Evolutionary conservation across 2,329 filamentous ascomycete genomes (phyloP), one percentile per base, ranked within the genome.

Genomic region (Trichoderma endophyticum): DNA sequence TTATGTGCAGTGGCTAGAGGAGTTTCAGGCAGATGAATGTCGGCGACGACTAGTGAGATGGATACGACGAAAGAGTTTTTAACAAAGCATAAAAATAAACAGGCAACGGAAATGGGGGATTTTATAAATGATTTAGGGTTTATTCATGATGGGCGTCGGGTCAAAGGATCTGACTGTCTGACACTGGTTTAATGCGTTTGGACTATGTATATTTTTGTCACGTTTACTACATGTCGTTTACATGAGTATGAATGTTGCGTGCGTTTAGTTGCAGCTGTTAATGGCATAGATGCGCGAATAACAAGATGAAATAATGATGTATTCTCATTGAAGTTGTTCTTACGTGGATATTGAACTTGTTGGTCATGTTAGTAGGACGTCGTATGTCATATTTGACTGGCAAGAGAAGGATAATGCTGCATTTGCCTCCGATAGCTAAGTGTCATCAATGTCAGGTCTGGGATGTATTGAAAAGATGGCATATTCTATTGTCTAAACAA

Each of bases 1-100:
- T 97, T 75, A 98, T 99, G 96, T 99, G 96, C 90, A 97, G 93
- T 83, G 95, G 95, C 86, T 98, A 88, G 82, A 64, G 12, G 48
- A 26, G 18, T 43, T 8, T 21, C 12, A 39, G 11, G n/a, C 14
- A 59, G 30, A 21, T 51, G 34, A 48, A 28, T 24, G 56, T 57
- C 18, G n/a, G 24, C 78, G 78, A 81, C 72, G 60, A 75, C 73
- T 76, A 75, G 79, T 74, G 77, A 81, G 77, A 77, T 74, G 73
- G 76, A 72, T 71, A 80, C 73, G 74, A 79, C 43, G 28, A 11
- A 57, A 30, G 43, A 68, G 63, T 51, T 56, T 32, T 56, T 36
- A 39, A 54, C 48, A 24, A 48, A 61, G 57, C 57, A 48, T 69
- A 43, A 54, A 39, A 36, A n/a, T 39, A 61, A 71, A 56, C 30